Conservation (phyloP, 208 protist genomes). For the Leishmania gerbilli region DNA sequence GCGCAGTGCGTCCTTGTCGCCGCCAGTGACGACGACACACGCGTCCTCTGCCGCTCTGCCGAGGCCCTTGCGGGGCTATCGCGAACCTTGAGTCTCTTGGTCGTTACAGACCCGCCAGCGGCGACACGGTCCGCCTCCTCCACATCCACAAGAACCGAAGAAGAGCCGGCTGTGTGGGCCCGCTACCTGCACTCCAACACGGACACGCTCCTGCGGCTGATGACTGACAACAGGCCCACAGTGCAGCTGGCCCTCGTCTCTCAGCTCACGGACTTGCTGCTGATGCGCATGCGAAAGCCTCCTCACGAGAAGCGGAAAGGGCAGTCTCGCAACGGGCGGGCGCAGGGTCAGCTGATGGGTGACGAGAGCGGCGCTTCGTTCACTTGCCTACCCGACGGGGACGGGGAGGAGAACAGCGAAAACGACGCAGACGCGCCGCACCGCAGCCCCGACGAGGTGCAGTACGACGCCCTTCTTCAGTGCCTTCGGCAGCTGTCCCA, state of each 20-base stretch:
- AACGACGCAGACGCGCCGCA: neutral
- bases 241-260: slow-evolving; percentile 74
- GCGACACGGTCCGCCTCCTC: neutral
- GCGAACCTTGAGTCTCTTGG: slow-evolving; percentile 52
- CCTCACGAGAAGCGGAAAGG: neutral
- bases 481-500: slow-evolving; percentile 53
- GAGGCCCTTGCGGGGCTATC: slow-evolving; percentile 56
- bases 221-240: slow-evolving; percentile 55
- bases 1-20: slow-evolving; percentile 33
- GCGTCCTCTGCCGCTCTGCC: slow-evolving; percentile 55
- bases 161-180: slow-evolving; percentile 25
- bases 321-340: slow-evolving; percentile 3
- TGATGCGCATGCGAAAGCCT: slow-evolving; percentile 22
- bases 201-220: slow-evolving; percentile 50
- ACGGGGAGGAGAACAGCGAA: neutral
- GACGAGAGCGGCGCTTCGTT: slow-evolving; percentile 1
- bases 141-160: neutral
- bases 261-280: slow-evolving; percentile 58
- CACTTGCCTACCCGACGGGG: neutral
- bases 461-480: slow-evolving; percentile 46
- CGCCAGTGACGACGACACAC: slow-evolving; percentile 47
- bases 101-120: slow-evolving; percentile 27
- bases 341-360: slow-evolving; percentile 3
- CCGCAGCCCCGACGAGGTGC: slow-evolving; percentile 34
- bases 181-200: slow-evolving; percentile 47